Evolutionary conservation across 371 early-diverging fungal species (phyloP), one percentile per base, ranked within the genome.

Genomic region (Haplosporangium sp.): DNA sequence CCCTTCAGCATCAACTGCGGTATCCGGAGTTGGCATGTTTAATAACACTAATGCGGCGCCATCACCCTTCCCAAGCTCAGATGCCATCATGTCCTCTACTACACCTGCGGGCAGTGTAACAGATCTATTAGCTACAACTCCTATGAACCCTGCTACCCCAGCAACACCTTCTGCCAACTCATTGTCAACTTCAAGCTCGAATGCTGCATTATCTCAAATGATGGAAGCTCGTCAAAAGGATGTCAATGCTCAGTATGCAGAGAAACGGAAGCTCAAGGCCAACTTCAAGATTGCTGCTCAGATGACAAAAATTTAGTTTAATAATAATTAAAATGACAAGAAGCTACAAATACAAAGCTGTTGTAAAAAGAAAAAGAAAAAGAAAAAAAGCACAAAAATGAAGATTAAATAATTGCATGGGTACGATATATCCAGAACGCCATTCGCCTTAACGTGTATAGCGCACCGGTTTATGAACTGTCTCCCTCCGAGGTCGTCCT

Each of bases 151-250:
- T 7, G 55, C 69, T 11, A 71, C 67, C 0, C 69, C 82, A 0
- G 65, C 72, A 11, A 69, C 76, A 10, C 72, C 71, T 38, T 71
- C 77, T 35, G 53, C 67, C 2, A 44, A 44, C 11, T 52, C 56
- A 1, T 10, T 40, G 3, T 47, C 50, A n/a, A 53, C 67, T 0
- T 9, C 58, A 34, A 44, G 19, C 42, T 35, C 59, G 7, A 59
- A 39, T 52, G 55, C 5, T 1, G 74, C 70, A 1, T 48, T 78
- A 3, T 37, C 67, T 15, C 79, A 78, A 59, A 73, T 78, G 79
- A 73, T 70, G 56, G 79, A 78, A 38, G 71, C 79, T 5, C 73
- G 79, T n/a, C 73, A 78, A 55, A 68, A 58, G 59, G 74, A 78
- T 27, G 73, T 78, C 4, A 67, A 66, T 45, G 65, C 71, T 0